Percentiles rank a stretch among this genome's conserved stretches.
These are phyloP conservation scores for Cyberlindnera americana DNA, from an alignment of 805 yeast genomes.

Conservation along the genomic window DNA sequence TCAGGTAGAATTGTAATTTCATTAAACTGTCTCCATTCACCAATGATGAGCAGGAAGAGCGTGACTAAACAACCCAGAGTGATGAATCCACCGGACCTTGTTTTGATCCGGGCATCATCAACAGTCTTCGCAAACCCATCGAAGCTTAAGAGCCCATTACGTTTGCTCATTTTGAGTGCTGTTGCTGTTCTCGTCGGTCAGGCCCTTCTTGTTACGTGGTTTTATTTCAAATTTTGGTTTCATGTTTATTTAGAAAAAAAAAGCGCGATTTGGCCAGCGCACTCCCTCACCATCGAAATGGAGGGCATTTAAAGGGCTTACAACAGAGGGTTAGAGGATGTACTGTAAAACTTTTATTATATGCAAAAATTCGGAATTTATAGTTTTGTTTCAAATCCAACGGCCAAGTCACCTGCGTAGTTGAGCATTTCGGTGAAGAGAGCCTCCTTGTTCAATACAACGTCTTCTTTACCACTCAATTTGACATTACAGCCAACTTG, in stretches of 20 bases:
- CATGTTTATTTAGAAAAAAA: too few relatives aligned
- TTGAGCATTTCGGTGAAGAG: conserved; percentile 67
- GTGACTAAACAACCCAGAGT: conserved; percentile 66
- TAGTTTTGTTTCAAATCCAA: conserved; percentile 29
- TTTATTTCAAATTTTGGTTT: too few relatives aligned
- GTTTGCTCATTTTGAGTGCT: conserved; percentile 25
- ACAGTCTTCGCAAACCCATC: conserved; percentile 95
- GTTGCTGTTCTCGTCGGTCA: too few relatives aligned
- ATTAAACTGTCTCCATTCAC: conserved; percentile 76
- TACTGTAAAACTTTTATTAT: too few relatives aligned
- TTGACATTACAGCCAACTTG: conserved; percentile 70
- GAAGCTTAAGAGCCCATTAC: conserved; percentile 42
- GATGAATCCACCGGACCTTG: conserved; percentile 87
- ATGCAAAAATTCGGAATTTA: conserved; percentile 4
- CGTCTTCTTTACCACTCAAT: conserved; percentile 52
- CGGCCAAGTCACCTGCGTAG: conserved; percentile 65
- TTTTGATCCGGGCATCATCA: conserved; percentile 86
- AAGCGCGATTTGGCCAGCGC: background rate
- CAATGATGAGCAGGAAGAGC: conserved; percentile 57
- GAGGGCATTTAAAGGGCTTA: too few relatives aligned
- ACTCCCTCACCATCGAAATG: background rate
- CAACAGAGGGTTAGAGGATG: too few relatives aligned
- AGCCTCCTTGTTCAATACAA: conserved; percentile 66
- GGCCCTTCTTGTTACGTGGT: too few relatives aligned
- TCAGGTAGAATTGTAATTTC: conserved; percentile 71